Percentiles rank a stretch among this genome's conserved stretches.
These are phyloP conservation scores for Pichia sp. DNA, from an alignment of 1,139 yeast species.

Conservation along the genomic window DNA sequence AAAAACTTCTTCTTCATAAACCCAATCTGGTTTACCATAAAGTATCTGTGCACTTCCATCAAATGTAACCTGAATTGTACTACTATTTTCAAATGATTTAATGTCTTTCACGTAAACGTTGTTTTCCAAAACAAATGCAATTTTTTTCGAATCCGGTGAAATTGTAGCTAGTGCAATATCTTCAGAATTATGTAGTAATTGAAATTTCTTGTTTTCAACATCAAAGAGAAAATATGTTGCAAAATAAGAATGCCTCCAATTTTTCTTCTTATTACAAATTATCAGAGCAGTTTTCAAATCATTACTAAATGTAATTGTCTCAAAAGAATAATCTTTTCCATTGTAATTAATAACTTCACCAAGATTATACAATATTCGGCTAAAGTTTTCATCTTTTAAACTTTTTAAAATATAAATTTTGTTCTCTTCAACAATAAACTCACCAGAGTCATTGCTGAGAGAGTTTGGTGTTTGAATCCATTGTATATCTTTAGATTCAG, in stretches of 20 bases:
- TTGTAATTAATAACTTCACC: conserved; percentile 39
- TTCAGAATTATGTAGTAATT: conserved; percentile 28
- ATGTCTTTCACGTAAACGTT: conserved; percentile 38
- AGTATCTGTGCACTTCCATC: conserved; percentile 47
- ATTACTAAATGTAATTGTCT: conserved; percentile 54
- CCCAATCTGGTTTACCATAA: conserved; percentile 58
- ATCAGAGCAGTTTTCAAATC: conserved; percentile 51
- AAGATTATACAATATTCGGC: conserved; percentile 37
- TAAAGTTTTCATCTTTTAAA: conserved; percentile 41
- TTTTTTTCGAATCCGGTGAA: conserved; percentile 41
- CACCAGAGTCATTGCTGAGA: conserved; percentile 43
- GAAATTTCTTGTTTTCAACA: conserved; percentile 26
- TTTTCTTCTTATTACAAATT: conserved; percentile 41
- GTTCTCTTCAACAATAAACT: conserved; percentile 38
- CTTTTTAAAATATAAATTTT: conserved; percentile 39
- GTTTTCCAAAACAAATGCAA: conserved; percentile 41
- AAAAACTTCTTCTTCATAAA: conserved; percentile 54
- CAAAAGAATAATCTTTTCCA: conserved; percentile 39
- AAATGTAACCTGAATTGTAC: conserved; percentile 32
- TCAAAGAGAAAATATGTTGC: conserved; percentile 43
- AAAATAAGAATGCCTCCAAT: conserved; percentile 50
- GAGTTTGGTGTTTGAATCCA: conserved; percentile 54
- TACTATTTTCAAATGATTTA: conserved; percentile 16
- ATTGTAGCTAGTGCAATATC: conserved; percentile 33
- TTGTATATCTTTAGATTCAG: conserved; percentile 47